Percentiles rank a stretch among this genome's conserved stretches.
Evolutionary conservation across 805 yeast species (phyloP).

Genomic region (Myxozyma melibiosi): DNA sequence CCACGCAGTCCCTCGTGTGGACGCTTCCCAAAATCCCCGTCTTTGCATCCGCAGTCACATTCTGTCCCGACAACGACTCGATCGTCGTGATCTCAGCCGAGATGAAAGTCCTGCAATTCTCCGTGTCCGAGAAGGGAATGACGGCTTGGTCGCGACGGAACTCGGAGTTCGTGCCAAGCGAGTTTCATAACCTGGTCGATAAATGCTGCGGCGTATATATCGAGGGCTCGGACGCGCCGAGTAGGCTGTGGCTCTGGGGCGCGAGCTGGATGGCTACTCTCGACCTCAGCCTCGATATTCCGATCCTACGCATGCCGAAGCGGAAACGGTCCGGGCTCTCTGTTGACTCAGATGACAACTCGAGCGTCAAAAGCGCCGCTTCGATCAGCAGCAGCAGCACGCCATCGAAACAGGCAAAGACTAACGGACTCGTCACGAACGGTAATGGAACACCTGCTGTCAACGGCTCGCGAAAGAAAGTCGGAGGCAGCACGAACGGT

Average conservation of each 20-base stretch:
- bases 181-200: slow-evolving; percentile 59
- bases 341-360: slow-evolving; percentile 38
- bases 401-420: background rate
- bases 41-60: slow-evolving; percentile 62
- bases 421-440: slow-evolving; percentile 1
- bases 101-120: slow-evolving; percentile 72
- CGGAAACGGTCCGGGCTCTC: slow-evolving; percentile 52
- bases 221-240: slow-evolving; percentile 44
- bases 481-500: too few species aligned
- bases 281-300: slow-evolving; percentile 60
- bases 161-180: slow-evolving; percentile 71
- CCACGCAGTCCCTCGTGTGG: slow-evolving; percentile 38
- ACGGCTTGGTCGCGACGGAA: slow-evolving; percentile 82
- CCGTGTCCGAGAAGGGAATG: slow-evolving; percentile 42
- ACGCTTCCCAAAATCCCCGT: slow-evolving; percentile 61
- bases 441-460: background rate
- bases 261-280: slow-evolving; percentile 77
- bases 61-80: slow-evolving; percentile 51
- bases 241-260: slow-evolving; percentile 83
- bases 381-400: background rate
- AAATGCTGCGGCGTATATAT: slow-evolving; percentile 72
- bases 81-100: slow-evolving; percentile 63
- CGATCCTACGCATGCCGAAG: slow-evolving; percentile 38
- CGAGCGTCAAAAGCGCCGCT: background rate
- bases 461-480: background rate